phyloP scores from a whole-genome alignment of 306 rosid species.

The Castanopsis chinensis region DNA sequence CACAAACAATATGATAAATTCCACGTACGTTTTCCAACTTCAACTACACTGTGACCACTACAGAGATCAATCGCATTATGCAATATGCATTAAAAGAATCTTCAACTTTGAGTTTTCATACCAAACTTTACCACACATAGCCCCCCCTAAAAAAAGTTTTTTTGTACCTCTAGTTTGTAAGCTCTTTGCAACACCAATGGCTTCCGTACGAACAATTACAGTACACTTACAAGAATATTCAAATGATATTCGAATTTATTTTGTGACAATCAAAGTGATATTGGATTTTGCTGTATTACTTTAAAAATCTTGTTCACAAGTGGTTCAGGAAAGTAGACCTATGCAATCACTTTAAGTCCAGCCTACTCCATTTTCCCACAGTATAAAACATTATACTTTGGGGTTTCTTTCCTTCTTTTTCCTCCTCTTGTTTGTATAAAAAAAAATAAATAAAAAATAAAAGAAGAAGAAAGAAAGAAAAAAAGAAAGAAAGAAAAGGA shows the following conservation, averaged over 20 bases:
- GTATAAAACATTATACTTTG: too few species aligned
- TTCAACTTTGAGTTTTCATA: background rate
- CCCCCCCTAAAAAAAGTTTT: too few species aligned
- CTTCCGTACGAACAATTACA: background rate
- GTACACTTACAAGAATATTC: background rate
- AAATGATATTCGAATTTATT: background rate
- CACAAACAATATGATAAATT: slow-evolving; percentile 20
- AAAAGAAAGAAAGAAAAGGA: too few species aligned
- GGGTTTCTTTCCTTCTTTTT: too few species aligned
- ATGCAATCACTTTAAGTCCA: background rate
- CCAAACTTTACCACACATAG: too few species aligned
- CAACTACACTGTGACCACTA: slow-evolving; percentile 30
- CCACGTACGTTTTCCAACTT: slow-evolving; percentile 12
- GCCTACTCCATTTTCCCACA: background rate
- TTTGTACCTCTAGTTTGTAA: too few species aligned
- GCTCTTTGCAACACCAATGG: background rate
- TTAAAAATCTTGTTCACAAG: background rate
- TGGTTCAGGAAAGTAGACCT: background rate
- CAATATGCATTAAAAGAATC: slow-evolving; percentile 1
- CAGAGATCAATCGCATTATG: background rate
- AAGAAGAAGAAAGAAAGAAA: too few species aligned
- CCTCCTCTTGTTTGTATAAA: too few species aligned
- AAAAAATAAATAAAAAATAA: too few species aligned
- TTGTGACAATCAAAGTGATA: background rate
- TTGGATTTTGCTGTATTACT: background rate